phyloP scores from a whole-genome alignment of 495 filamentous ascomycete genomes.

The Daldinia bambusicola region DNA sequence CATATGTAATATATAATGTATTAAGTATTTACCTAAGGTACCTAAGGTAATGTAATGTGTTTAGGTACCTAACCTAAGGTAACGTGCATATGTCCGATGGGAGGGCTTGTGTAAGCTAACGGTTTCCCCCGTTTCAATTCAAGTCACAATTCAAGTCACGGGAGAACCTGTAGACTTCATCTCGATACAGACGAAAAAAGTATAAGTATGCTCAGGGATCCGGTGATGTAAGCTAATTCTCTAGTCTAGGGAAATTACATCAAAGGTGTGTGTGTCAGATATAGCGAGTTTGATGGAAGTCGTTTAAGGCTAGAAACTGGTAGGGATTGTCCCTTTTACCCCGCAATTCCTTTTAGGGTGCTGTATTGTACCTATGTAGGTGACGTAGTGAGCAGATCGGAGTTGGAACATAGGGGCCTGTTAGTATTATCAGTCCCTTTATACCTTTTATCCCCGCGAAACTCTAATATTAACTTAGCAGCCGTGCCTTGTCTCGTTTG shows the following conservation, averaged over 20 bases:
- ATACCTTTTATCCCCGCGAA: slow-evolving; percentile 1
- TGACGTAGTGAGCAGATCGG: slow-evolving; percentile 35
- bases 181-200: not conserved
- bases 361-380: slow-evolving; percentile 20
- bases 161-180: not conserved
- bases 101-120: no score
- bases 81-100: no score
- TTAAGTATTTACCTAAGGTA: no score
- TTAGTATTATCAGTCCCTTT: slow-evolving; percentile 28
- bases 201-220: not conserved
- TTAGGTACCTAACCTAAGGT: no score
- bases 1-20: no score
- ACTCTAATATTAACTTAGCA: slow-evolving; percentile 19
- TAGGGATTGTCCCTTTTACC: slow-evolving; percentile 40
- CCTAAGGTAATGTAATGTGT: no score
- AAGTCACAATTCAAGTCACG: no score
- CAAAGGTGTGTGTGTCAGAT: slow-evolving; percentile 30
- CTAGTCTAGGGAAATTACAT: slow-evolving; percentile 29
- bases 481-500: slow-evolving; percentile 14
- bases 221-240: slow-evolving; percentile 1
- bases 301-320: slow-evolving; percentile 18
- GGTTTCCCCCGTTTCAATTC: no score
- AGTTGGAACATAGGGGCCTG: slow-evolving; percentile 16
- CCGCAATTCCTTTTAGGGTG: slow-evolving; percentile 37
- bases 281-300: not conserved